Base-by-base conservation (phyloP, 2,329 filamentous ascomycete genomes). In the Madurella fahalii region DNA sequence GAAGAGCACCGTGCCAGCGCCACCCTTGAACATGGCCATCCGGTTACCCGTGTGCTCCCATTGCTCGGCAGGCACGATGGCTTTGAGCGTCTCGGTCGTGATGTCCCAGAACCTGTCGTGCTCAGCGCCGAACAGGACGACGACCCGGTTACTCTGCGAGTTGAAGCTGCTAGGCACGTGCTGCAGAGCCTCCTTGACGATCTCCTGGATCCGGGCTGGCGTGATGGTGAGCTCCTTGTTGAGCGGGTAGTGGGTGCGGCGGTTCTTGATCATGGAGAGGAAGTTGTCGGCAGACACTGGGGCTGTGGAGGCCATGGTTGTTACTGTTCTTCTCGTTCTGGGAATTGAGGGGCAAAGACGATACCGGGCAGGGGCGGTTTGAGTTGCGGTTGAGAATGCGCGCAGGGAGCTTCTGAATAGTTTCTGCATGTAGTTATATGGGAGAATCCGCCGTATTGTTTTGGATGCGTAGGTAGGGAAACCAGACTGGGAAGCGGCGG, bases 21-120 rank as follows among this genome's bases (percentile, higher is more conserved):
- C 90, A 53, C 69, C 84, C 73, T 80, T 81, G 77, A 95, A 93
- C 64, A 74, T 66, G 61, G 66, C 69, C 58, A 78, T 67, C 65
- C 72, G 72, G 62, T 64, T 59, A 52, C 61, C 66, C 13, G 75
- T 88, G 61, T 69, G 51, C 67, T 82, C 73, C 76, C 81, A 91
- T 58, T 75, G 68, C 15, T 86, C 85, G 3, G 72, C 77, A 31
- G 87, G 83, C 20, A 94, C 84, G 56, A 91, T 80, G 18, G 77
- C 75, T 75, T 86, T 84, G 55, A 93, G 77, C 50, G 80, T 73
- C 30, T 85, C 82, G 57, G 76, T 72, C 52, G 84, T 79, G 56
- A 90, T 77, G 69, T 90, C 85, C 93, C 92, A 96, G 64, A 95
- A 83, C 75, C 88, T 87, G 65, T 91, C 85, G 77, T 96, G 92